A percentile compares a stretch with the other conserved stretches of the same genome.
phyloP scores from a whole-genome alignment of 306 rosid genomes.

The Morella rubra region DNA sequence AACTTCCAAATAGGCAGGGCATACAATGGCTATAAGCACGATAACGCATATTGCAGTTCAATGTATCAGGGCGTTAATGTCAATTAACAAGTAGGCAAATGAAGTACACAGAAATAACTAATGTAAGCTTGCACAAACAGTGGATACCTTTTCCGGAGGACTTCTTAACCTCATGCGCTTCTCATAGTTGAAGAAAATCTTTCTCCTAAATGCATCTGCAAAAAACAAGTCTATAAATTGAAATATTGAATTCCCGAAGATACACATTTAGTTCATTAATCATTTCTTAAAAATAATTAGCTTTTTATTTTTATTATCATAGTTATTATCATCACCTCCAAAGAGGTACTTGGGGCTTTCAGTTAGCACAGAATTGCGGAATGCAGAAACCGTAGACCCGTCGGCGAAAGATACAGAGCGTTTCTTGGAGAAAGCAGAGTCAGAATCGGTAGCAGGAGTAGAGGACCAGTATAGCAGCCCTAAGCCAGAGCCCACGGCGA shows the following conservation, averaged over 20 bases:
- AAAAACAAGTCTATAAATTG: neutral
- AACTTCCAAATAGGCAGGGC: no score
- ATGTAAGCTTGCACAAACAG: neutral
- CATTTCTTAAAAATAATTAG: neutral
- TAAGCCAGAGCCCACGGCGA: conserved; percentile 42
- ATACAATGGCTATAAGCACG: no score
- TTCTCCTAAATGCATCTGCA: conserved; percentile 83
- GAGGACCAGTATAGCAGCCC: conserved; percentile 58
- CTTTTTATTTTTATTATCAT: neutral
- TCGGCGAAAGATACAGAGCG: conserved; percentile 32
- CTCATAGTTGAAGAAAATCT: conserved; percentile 86
- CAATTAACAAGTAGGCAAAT: neutral
- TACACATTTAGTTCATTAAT: neutral
- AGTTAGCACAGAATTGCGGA: conserved; percentile 54
- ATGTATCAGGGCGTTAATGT: neutral
- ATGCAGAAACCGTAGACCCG: conserved; percentile 24
- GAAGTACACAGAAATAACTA: neutral
- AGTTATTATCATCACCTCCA: conserved; percentile 36
- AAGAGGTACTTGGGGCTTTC: conserved; percentile 41
- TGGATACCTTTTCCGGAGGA: conserved; percentile 81
- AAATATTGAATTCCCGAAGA: neutral
- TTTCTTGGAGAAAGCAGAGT: conserved; percentile 14
- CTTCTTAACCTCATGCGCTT: conserved; percentile 82
- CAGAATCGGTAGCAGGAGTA: conserved; percentile 17
- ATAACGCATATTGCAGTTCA: neutral